Conservation (phyloP, 2,329 filamentous ascomycete genomes). For the Ophiosphaerella narmari region DNA sequence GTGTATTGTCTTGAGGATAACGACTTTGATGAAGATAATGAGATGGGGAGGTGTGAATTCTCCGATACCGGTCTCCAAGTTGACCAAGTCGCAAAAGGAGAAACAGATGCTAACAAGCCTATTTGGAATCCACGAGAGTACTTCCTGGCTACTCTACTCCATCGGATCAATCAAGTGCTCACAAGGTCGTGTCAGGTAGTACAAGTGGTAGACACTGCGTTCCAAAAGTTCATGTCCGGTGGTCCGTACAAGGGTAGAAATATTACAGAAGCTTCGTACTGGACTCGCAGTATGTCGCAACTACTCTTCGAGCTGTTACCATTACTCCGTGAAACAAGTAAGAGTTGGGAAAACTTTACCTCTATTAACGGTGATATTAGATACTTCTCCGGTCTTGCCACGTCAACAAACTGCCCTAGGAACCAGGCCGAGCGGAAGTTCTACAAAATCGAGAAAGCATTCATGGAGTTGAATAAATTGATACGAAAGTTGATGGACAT, state of each 20-base stretch:
- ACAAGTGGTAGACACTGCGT: not conserved
- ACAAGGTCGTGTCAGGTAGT: not conserved
- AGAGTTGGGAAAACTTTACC: not conserved
- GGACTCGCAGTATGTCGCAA: not conserved
- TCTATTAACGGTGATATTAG: not conserved
- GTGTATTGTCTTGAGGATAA: not conserved
- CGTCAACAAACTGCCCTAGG: not conserved
- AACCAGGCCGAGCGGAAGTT: not conserved
- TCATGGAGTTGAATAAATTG: not conserved
- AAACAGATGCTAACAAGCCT: not conserved
- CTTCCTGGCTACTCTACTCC: not conserved
- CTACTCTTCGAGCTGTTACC: not conserved
- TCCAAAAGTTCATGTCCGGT: not conserved
- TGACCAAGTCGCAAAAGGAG: not conserved
- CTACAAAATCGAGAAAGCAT: not conserved
- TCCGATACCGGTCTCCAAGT: not conserved
- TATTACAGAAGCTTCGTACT: not conserved
- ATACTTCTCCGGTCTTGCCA: not conserved
- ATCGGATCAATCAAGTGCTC: not conserved
- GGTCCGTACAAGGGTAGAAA: not conserved
- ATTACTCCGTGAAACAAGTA: not conserved
- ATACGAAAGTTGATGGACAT: not conserved
- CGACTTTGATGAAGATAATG: not conserved
- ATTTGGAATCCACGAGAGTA: not conserved
- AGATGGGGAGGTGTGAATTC: not conserved